Evolutionary conservation across 257 asterid genomes (phyloP), one percentile per base, ranked within the genome.

Genomic region (Solanum tarijense): DNA sequence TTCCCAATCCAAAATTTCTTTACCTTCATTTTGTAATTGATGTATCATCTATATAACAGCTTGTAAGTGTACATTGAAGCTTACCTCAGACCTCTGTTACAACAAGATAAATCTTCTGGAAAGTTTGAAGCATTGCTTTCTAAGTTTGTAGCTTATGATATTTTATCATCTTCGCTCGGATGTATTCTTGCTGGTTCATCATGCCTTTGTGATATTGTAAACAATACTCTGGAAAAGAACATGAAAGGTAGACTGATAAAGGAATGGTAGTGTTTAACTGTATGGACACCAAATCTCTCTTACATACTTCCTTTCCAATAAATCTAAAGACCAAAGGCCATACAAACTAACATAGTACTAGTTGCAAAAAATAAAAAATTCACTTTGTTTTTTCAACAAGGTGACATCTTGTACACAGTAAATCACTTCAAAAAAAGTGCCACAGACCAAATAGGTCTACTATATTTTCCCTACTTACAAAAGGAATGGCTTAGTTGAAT

Each of bases 11-110:
- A 83, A 69, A 69, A 58, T 91, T 87, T 84, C 79, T 32, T 31
- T 46, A 39, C 86, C 62, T 72, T 88, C 74, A 81, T 39, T 12
- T 34, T 88, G 89, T 89, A 85, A 38, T 87, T 78, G 88, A 90
- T 93, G 88, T 88, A 75, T 86, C 90, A 39, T 88, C 88, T 86
- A 23, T 88, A 20, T 89, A 16, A 62, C 91, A 91, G 91, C 90
- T 88, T 91, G 98, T 92, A 96, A 92, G 98, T 93, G 92, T 90
- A 83, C 55, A 85, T 75, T 86, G 84, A 91, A 89, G 90, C 90
- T 89, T 71, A 87, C 89, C 89, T 88, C 87, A 89, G 88, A 90
- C 86, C 65, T 66, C 62, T 86, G 31, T 86, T 72, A 16, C 48
- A 31, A 43, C 72, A 86, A 73, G 25, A 73, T 39, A 55, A 48